Percentiles rank a stretch among this genome's conserved stretches.
Evolutionary conservation across 106 monocot genomes (phyloP).

Genomic region (Dendrobium chrysotoxum): DNA sequence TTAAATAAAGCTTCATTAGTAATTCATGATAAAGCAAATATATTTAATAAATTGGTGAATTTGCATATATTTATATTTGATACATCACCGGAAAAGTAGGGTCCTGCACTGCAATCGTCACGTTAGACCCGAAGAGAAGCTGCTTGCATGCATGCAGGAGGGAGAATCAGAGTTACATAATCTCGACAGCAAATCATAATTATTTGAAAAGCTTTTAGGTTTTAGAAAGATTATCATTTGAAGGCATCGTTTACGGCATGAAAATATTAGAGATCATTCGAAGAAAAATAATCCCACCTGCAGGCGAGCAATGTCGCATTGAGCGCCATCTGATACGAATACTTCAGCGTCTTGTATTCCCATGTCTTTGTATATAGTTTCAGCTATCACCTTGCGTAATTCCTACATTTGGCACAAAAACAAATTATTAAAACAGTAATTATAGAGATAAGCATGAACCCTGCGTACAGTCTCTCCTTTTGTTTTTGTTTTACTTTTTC

Average conservation of each 20-base stretch:
- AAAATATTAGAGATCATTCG: no score
- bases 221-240: not conserved
- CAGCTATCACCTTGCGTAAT: conserved; percentile 52
- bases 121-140: conserved; percentile 68
- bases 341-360: conserved; percentile 58
- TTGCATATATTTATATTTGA: not conserved
- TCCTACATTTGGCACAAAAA: conserved; percentile 20
- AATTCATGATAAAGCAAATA: not conserved
- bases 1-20: no score
- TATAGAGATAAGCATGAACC: no score
- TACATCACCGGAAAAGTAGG: conserved; percentile 78
- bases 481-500: no score
- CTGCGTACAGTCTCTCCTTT: no score
- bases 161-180: not conserved
- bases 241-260: not conserved
- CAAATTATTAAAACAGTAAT: no score
- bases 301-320: conserved; percentile 72
- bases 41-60: not conserved
- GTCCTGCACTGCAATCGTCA: conserved; percentile 82
- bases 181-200: no score
- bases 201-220: not conserved
- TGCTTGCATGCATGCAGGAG: conserved; percentile 3
- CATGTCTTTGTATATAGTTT: conserved; percentile 42
- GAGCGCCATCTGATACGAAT: conserved; percentile 82
- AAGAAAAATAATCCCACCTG: conserved; percentile 48